Base-by-base conservation (phyloP, 768 basidiomycete species). In the Leccinum variicolor region DNA sequence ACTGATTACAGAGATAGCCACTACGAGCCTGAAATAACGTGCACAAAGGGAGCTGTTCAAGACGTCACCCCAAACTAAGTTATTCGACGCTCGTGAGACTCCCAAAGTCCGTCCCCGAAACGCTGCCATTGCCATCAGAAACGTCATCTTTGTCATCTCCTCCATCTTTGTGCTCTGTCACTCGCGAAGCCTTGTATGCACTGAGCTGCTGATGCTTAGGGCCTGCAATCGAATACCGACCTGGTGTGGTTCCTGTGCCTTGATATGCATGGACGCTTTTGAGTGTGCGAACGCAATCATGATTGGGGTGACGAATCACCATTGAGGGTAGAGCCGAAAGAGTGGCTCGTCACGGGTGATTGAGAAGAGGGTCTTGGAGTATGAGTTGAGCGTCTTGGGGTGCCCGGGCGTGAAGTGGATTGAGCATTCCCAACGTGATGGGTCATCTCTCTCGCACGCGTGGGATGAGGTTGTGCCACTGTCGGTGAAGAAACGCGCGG, bases 61-160 rank as follows among this genome's bases (percentile, higher is more conserved):
- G 21, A 56, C 23, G 25, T 21, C 19, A 41, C 28, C 17, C 26
- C 10, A 58, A 41, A 53, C 52, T 34, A 19, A 57, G 46, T 69
- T 68, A 78, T 60, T 81, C 77, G 45, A 83, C 78, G 62, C 81
- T 82, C 14, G 81, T 82, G 56, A 83, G 73, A 68, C 81, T 83
- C 50, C 75, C 76, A 36, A 72, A 71, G 53, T 79, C 79, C 39
- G 73, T 76, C 52, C 72, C 77, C 36, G 77, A 75, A 52, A 74
- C 57, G 52, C 78, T 79, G 4, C 64, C 68, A 50, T 71, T 73
- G 50, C 69, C 76, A 57, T 80, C 78, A 47, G 70, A 68, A 34
- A 66, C 69, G n/a, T 74, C 68, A 28, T 66, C 69, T 50, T 64
- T 67, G 9, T 70, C 68, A 50, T 55, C 56, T 36, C 62, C 62